Percentiles rank a stretch among this genome's conserved stretches.
phyloP scores from a whole-genome alignment of 441 rosid genomes.

The Corymbia calophylla region DNA sequence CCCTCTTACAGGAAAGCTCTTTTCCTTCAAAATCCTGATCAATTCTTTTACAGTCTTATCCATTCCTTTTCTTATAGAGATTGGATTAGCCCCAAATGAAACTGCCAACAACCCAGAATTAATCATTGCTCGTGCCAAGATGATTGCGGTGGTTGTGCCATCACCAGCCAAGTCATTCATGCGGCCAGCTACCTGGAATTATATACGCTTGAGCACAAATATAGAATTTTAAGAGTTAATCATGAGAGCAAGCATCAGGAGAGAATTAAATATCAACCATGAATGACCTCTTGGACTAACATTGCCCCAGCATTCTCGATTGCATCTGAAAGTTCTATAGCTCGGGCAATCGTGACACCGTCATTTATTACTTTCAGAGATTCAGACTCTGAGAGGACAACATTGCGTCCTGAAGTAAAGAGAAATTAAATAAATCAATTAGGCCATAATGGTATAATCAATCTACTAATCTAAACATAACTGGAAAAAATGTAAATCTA shows the following conservation, averaged over 20 bases:
- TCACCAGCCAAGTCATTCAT: constrained; percentile 89
- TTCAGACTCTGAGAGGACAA: constrained; percentile 54
- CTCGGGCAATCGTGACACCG: constrained; percentile 81
- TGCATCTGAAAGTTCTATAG: constrained; percentile 68
- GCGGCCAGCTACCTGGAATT: constrained; percentile 63
- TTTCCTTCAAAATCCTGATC: constrained; percentile 45
- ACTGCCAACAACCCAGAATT: constrained; percentile 67
- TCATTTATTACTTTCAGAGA: constrained; percentile 65
- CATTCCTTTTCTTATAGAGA: constrained; percentile 74
- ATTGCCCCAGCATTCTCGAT: constrained; percentile 78
- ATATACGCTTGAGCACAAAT: not conserved
- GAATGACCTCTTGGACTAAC: constrained; percentile 83
- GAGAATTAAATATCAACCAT: constrained; percentile 37
- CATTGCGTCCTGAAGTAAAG: constrained; percentile 57
- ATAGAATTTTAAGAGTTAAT: not conserved
- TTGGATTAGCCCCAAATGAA: constrained; percentile 79
- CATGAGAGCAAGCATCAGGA: not conserved
- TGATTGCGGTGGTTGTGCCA: constrained; percentile 84
- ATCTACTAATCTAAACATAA: not conserved
- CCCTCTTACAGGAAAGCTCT: constrained; percentile 61
- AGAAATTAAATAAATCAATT: not conserved
- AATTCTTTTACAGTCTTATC: constrained; percentile 60
- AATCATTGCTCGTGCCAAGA: constrained; percentile 83
- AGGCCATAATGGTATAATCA: not conserved
- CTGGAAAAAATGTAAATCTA: not conserved